A percentile compares a stretch with the other conserved stretches of the same genome.
Conservation (phyloP, 192 early-diverging fungal genomes). For the Lobosporangium transversale region DNA sequence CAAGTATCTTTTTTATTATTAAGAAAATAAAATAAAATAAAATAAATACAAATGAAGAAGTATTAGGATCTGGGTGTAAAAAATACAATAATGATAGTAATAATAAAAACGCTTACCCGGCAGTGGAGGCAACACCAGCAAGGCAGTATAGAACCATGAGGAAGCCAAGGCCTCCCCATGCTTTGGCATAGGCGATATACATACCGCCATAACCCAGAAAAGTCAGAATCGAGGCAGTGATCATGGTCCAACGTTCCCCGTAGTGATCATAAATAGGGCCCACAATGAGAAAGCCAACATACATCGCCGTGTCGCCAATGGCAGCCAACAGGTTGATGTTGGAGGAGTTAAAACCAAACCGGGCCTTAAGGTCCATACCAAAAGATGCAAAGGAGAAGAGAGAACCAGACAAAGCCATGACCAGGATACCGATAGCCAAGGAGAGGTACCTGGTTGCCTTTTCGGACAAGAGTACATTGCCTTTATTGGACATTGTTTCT, state of each 20-base stretch:
- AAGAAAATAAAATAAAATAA: neutral
- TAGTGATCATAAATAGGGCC: constrained; percentile 52
- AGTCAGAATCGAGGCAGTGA: constrained; percentile 32
- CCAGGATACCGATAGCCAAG: constrained; percentile 34
- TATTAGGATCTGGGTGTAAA: neutral
- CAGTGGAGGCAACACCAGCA: constrained; percentile 45
- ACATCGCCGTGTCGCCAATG: constrained; percentile 51
- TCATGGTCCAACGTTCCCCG: constrained; percentile 46
- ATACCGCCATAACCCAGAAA: constrained; percentile 49
- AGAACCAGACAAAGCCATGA: constrained; percentile 48
- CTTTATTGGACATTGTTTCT: neutral
- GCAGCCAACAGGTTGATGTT: constrained; percentile 48
- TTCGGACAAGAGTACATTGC: constrained; percentile 20
- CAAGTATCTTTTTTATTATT: constrained; percentile 18
- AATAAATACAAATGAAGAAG: neutral
- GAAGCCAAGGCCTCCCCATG: constrained; percentile 51
- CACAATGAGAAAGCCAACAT: constrained; percentile 49
- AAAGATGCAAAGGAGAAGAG: constrained; percentile 50
- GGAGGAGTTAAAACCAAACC: constrained; percentile 46
- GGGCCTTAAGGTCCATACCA: constrained; percentile 46
- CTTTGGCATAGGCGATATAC: constrained; percentile 54
- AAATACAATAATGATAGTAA: neutral
- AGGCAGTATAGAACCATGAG: constrained; percentile 51
- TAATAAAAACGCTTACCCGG: constrained; percentile 33
- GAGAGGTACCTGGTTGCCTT: constrained; percentile 35